phyloP scores from a whole-genome alignment of 1,139 yeast genomes.

The Debaryomyces udenii region DNA sequence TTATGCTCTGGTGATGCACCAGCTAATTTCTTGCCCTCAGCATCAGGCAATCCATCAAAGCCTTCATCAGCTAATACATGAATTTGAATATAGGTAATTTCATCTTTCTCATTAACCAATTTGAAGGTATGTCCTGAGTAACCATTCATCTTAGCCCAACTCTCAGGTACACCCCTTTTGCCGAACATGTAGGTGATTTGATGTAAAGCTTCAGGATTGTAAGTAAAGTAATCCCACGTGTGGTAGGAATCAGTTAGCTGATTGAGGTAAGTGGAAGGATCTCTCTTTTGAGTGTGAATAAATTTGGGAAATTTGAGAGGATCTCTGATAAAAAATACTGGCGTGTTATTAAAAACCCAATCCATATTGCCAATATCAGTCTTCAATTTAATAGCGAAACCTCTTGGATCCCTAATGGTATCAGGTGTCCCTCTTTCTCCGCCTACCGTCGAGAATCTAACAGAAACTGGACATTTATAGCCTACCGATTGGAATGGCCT shows the following conservation, averaged over 20 bases:
- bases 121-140: slow-evolving; percentile 79
- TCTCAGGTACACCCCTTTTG: slow-evolving; percentile 74
- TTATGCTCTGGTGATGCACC: slow-evolving; percentile 68
- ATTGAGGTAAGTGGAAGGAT: slow-evolving; percentile 53
- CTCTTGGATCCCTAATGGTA: slow-evolving; percentile 63
- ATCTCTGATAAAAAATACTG: slow-evolving; percentile 60
- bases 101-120: slow-evolving; percentile 66
- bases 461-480: slow-evolving; percentile 48
- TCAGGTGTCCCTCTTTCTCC: slow-evolving; percentile 62
- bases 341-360: slow-evolving; percentile 66
- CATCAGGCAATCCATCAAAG: slow-evolving; percentile 55
- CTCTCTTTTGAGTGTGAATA: slow-evolving; percentile 70
- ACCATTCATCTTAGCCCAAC: slow-evolving; percentile 69
- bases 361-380: slow-evolving; percentile 64
- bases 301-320: slow-evolving; percentile 62
- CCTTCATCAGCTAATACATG: slow-evolving; percentile 68
- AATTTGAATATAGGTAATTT: slow-evolving; percentile 67
- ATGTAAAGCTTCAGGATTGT: slow-evolving; percentile 65
- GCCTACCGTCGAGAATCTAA: slow-evolving; percentile 63
- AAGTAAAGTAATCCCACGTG: slow-evolving; percentile 71
- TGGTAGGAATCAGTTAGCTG: slow-evolving; percentile 48
- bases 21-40: slow-evolving; percentile 57
- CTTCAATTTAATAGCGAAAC: slow-evolving; percentile 57
- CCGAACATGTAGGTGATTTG: slow-evolving; percentile 66
- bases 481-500: slow-evolving; percentile 51